Evolutionary conservation across 345 rosid species (phyloP).

Genomic region (Rhodomyrtus tomentosa): DNA sequence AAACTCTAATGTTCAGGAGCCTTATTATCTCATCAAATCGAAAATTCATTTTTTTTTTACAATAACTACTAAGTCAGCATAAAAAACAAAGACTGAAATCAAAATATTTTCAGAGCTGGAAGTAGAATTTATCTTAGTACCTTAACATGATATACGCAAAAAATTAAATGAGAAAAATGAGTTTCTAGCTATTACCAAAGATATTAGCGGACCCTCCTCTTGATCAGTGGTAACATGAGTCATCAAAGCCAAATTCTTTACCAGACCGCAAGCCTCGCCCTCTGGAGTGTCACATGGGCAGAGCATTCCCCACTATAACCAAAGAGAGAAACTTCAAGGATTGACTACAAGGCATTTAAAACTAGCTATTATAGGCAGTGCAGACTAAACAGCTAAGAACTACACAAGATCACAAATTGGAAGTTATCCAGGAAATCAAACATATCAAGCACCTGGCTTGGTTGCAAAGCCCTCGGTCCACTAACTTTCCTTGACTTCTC

Average conservation of each 20-base stretch:
- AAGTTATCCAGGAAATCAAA: not conserved
- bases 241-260: constrained; percentile 95
- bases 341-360: not conserved
- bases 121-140: not conserved
- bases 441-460: constrained; percentile 64
- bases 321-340: not conserved
- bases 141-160: not conserved
- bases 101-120: not conserved
- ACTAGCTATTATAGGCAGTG: not conserved
- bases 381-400: not conserved
- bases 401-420: not conserved
- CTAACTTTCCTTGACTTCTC: constrained; percentile 98
- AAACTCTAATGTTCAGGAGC: not conserved
- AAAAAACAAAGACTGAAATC: not conserved
- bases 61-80: not conserved
- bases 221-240: constrained; percentile 96
- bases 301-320: constrained; percentile 92
- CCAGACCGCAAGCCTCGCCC: constrained; percentile 95
- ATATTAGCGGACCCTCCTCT: constrained; percentile 77
- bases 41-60: not conserved
- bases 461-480: constrained; percentile 98
- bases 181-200: constrained; percentile 35
- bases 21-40: not conserved
- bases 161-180: not conserved
- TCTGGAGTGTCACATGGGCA: constrained; percentile 99